Base-by-base conservation (phyloP, 257 asterid genomes). In the Echium plantagineum region DNA sequence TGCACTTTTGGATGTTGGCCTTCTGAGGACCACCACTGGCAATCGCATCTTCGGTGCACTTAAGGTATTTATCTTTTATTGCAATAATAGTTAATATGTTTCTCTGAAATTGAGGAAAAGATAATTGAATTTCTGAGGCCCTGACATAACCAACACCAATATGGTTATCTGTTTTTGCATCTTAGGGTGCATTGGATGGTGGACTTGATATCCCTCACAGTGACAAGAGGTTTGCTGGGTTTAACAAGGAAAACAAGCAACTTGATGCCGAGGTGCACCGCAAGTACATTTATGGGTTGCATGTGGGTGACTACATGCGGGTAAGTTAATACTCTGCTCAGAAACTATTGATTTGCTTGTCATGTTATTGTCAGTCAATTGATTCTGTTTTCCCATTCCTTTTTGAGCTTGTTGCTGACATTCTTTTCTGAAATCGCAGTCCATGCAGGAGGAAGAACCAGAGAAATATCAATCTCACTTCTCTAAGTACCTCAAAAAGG, bases 1-100 rank as follows among this genome's bases (percentile, higher is more conserved):
- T 63, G 96, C 95, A 6, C 96, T 90, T 56, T 74, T 90, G 48
- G 96, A 87, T 71, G 98, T 87, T 68, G 98, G 98, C 21, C 98
- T 87, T 59, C 0, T 90, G n/a, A 71, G 69, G 53, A 90, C 98
- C 17, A 90, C 96, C 21, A 87, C 98, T 0, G 96, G 98, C 2
- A 87, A 90, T 68, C 86, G 95, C 35, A 83, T 90, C 32, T 87
- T 87, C 61, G 98, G 96, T 69, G 96, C 95, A 5, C 96, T 90
- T 30, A 85, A 85, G 94, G 95, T 90, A 69, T 15, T 0, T 6
- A 56, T 31, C 52, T 38, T 30, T 54, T 6, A 6, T 12, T 51
- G 0, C 6, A 21, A 13, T 21, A 9, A 10, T 10, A 0, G 31
- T 59, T 48, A 28, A 28, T 28, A 28, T 28, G 2, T 26, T 26